Percentiles rank a stretch among this genome's conserved stretches.
phyloP scores from a whole-genome alignment of 805 yeast species.

The Myxozyma lipomycoides region DNA sequence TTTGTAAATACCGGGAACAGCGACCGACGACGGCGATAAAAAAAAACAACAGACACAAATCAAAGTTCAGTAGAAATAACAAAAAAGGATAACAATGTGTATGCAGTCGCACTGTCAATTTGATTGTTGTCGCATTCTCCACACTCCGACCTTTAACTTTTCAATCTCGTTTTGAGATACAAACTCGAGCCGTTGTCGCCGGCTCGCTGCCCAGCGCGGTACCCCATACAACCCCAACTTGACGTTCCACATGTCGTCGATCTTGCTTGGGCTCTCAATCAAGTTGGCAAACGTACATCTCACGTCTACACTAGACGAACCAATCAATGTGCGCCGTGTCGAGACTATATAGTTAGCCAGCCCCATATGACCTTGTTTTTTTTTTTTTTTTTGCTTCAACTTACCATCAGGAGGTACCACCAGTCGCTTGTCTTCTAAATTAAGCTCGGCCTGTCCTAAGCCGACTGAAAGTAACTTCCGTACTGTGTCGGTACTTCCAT shows the following conservation, averaged over 20 bases:
- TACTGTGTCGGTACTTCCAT: slow-evolving; percentile 1
- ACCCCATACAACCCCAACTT: slow-evolving; percentile 13
- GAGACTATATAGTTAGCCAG: slow-evolving; percentile 7
- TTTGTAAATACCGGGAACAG: too few relatives aligned
- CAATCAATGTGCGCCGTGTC: slow-evolving; percentile 10
- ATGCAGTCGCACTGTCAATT: too few relatives aligned
- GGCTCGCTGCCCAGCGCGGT: slow-evolving; percentile 15
- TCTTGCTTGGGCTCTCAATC: slow-evolving; percentile 16
- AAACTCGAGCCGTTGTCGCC: slow-evolving; percentile 6
- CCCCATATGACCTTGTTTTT: too few relatives aligned
- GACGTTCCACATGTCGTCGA: slow-evolving; percentile 22
- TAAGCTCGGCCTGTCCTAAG: slow-evolving; percentile 14
- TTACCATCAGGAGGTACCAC: slow-evolving; percentile 19
- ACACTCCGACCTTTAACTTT: slow-evolving; percentile 21
- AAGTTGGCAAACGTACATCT: slow-evolving; percentile 14
- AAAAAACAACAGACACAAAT: too few relatives aligned
- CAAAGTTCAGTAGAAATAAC: too few relatives aligned
- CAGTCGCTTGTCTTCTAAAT: slow-evolving; percentile 14
- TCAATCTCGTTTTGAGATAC: slow-evolving; percentile 19
- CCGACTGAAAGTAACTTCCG: slow-evolving; percentile 15
- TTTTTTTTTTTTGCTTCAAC: background rate
- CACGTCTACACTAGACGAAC: slow-evolving; percentile 16
- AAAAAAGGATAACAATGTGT: too few relatives aligned
- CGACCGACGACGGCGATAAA: too few relatives aligned
- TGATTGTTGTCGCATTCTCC: slow-evolving; percentile 21